Evolutionary conservation across 1,284 basidiomycete genomes (phyloP), one percentile per base, ranked within the genome.

Genomic region (Gymnopus androsaceus): DNA sequence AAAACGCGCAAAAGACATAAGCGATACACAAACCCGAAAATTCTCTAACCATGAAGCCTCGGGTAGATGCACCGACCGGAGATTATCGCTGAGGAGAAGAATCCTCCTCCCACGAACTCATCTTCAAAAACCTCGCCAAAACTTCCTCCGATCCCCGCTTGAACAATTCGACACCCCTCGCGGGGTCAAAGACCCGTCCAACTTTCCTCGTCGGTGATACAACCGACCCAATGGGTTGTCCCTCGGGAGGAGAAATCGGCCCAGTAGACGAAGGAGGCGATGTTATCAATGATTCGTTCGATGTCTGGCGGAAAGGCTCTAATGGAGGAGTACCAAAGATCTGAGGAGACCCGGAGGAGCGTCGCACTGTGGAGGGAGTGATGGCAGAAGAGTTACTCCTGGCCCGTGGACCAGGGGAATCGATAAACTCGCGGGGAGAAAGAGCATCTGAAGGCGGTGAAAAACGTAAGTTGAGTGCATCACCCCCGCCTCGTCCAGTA

Each of bases 131-230:
- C 37, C 87, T 77, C 7, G 85, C 82, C 36, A 94, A 75, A 14
- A 92, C 89, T 64, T 93, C 87, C 66, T 94, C 91, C 2, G 90
- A 91, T 19, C 87, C 85, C 54, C 83, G 82, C 70, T 91, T 93
- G 72, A 93, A 91, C 36, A 87, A 63, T 54, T 93, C 90, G 6
- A 93, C 85, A 42, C 86, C 86, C 19, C 90, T 81, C 11, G 87
- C 84, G 17, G 90, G 88, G 65, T 93, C 88, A 83, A 86, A 92
- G 3, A 87, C 85, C 9, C 89, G 79, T 3, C 77, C 80, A 14
- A 71, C 69, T 64, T 77, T 78, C 62, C 78, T 71, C n/a, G n/a
- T n/a, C 49, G 66, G 40, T 34, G 73, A 65, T 3, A 47, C 44
- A 34, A 54, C 9, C 15, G 49, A 36, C 3, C 57, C 33, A 33